Base-by-base conservation (phyloP, 495 filamentous ascomycete species). In the Talaromyces proteolyticus region DNA sequence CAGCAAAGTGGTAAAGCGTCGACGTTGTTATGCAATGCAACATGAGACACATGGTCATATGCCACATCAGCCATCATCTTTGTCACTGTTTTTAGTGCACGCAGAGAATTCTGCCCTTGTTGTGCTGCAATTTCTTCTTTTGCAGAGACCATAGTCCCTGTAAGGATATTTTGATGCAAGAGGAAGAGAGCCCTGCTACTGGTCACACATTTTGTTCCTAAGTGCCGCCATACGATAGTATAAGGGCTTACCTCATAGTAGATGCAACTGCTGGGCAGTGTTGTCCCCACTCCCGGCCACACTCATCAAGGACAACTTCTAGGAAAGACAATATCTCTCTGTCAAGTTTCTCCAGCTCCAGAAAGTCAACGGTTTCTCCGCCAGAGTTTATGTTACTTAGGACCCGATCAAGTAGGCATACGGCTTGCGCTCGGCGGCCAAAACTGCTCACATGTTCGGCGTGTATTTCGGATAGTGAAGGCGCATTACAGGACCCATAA, bases 21-120 rank as follows among this genome's bases (percentile, higher is more conserved):
- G 14, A 61, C 19, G 11, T 44, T 22, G 24, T 20, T 14, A n/a
- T n/a, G n/a, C 1, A 51, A 42, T 5, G 57, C 39, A 14, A 41
- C 16, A 7, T 16, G 14, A n/a, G 6, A 16, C 14, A 61, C 25
- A 14, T 58, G 36, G 8, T 63, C 47, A 26, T 57, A 59, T 4
- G 53, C 55, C 34, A 60, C 53, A 23, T 63, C 60, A 1, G 45
- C 20, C 6, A 58, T 51, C 26, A 63, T 60, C 21, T 56, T 60
- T 10, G 51, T 58, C 7, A 48, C 19, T 11, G 57, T 55, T 6
- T 58, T 53, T 24, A 63, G 49, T 3, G 60, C 55, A 8, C 21
- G 17, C 14, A 48, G 36, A 0, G 60, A 63, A 29, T 29, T 4
- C 8, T 34, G 1, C 8, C 14, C 29, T 10, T 34, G 8, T 10